Percentiles rank a stretch among this genome's conserved stretches.
Conservation (phyloP, 116 monocot genomes). For the Trichopus zeylanicus region DNA sequence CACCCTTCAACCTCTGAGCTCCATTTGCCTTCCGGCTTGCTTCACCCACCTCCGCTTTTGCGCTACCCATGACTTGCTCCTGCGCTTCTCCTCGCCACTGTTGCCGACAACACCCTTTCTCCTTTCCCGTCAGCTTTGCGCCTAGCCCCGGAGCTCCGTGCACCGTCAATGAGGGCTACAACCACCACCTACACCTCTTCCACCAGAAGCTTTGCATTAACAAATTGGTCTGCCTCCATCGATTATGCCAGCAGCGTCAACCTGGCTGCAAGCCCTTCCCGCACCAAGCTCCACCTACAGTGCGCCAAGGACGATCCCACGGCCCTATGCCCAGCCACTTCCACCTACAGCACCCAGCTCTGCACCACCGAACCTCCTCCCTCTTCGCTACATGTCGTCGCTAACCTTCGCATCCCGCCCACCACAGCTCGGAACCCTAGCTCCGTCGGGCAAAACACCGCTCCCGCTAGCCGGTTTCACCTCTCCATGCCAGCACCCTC, state of each 20-base stretch:
- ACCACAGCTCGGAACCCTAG: too few species aligned
- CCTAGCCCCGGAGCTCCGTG: neutral
- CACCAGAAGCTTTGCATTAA: neutral
- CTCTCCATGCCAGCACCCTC: too few species aligned
- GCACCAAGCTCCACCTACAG: slow-evolving; percentile 4
- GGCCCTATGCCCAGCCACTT: neutral
- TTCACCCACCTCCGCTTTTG: neutral
- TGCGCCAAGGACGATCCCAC: neutral
- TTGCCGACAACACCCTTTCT: neutral
- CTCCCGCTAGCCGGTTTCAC: too few species aligned
- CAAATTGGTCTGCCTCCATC: neutral
- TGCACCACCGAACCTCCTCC: neutral
- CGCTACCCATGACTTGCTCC: neutral
- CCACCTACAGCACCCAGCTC: slow-evolving; percentile 6
- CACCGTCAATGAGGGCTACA: neutral
- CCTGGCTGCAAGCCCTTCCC: slow-evolving; percentile 2
- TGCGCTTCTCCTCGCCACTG: too few species aligned
- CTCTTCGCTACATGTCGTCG: too few species aligned
- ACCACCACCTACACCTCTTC: neutral
- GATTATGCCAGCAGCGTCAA: slow-evolving; percentile 1
- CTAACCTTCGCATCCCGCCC: too few species aligned
- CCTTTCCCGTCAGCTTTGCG: neutral
- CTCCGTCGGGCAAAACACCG: too few species aligned
- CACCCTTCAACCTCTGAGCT: too few species aligned
- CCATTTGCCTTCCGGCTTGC: neutral